Evolutionary conservation across 768 basidiomycete species (phyloP), one percentile per base, ranked within the genome.

Genomic region (Amanita inopinata): DNA sequence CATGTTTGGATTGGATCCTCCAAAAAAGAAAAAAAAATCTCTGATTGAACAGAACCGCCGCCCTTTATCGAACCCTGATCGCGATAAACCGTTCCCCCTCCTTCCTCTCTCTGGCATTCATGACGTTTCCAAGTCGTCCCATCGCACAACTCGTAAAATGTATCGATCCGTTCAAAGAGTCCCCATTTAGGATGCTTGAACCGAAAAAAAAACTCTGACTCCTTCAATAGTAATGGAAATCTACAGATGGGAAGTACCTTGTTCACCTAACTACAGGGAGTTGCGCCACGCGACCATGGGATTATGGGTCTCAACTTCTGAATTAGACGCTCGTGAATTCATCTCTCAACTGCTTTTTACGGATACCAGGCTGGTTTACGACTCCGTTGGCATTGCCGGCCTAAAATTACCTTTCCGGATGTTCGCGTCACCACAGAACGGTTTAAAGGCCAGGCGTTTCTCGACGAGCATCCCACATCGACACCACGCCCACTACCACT

Each of bases 361-460:
- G 43, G 34, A n/a, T n/a, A n/a, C 24, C 34, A 27, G 20, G 34
- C 34, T n/a, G n/a, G n/a, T n/a, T 23, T 44, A 23, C 14, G 41
- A 27, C 43, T 37, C 33, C 34, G 19, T 19, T 44, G 5, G n/a
- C 24, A 18, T 44, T 37, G 8, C 34, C 43, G 43, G 43, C 27
- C 34, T n/a, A 36, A 30, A 41, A 41, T 48, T 33, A 27, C 51
- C 41, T 44, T 49, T 48, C 44, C 38, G 25, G 43, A 15, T n/a
- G 15, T 5, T 18, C 22, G 24, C 22, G 41, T 46, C 49, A 49
- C 46, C 46, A 42, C 52, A 48, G 53, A 61, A 61, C 54, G 57
- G 57, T 67, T 69, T 68, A 69, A 69, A 63, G 58, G 59, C 40
- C 56, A 51, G 50, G 51, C 46, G 52, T 54, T 49, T 51, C 53